These are phyloP conservation scores for Narthecium ossifragum DNA, from an alignment of 106 monocot species.

Conservation along the genomic window DNA sequence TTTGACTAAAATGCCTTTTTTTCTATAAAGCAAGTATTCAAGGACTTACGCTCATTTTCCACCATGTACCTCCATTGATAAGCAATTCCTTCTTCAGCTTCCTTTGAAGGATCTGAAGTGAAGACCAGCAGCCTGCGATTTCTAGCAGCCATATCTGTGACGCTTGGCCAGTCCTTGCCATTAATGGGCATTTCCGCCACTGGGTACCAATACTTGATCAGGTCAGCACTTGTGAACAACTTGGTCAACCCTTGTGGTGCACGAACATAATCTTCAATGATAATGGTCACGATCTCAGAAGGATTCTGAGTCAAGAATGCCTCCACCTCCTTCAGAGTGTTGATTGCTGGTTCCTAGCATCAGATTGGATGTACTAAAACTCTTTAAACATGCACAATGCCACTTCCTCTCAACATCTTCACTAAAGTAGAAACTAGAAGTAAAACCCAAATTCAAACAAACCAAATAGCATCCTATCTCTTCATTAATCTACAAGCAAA, in stretches of 20 bases:
- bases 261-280: slow-evolving; percentile 94
- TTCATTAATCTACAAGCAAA: too few relatives aligned
- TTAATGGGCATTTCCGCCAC: slow-evolving; percentile 74
- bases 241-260: slow-evolving; percentile 78
- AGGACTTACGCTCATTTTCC: slow-evolving; percentile 86
- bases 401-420: background rate
- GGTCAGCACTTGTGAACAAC: slow-evolving; percentile 67
- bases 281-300: slow-evolving; percentile 86
- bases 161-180: slow-evolving; percentile 89
- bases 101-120: slow-evolving; percentile 79
- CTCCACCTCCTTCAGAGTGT: slow-evolving; percentile 91
- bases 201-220: slow-evolving; percentile 85
- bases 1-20: too few relatives aligned
- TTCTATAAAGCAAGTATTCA: too few relatives aligned
- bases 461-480: background rate
- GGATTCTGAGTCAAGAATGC: slow-evolving; percentile 74
- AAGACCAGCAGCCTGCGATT: slow-evolving; percentile 83
- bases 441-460: background rate
- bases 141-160: slow-evolving; percentile 76
- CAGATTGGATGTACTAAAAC: background rate
- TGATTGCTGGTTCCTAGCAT: slow-evolving; percentile 83
- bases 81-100: slow-evolving; percentile 97
- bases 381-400: background rate
- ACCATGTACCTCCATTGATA: slow-evolving; percentile 92
- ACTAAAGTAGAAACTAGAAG: too few relatives aligned